phyloP scores from a whole-genome alignment of 1,284 basidiomycete genomes.

The Tilletiopsis washingtonensis region DNA sequence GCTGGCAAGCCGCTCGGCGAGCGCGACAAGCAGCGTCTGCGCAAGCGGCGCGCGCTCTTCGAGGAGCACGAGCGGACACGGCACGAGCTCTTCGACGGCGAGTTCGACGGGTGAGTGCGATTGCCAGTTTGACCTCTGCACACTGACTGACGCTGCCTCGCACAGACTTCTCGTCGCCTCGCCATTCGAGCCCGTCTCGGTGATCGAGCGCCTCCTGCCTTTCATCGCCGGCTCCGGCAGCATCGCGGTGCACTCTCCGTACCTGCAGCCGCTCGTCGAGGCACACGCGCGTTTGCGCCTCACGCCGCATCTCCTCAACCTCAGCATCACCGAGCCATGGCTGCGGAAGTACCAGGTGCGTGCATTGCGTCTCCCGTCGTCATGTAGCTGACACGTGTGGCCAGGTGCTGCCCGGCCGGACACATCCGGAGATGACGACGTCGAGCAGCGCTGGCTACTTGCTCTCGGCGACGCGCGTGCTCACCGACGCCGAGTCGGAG shows the following conservation, averaged over 20 bases:
- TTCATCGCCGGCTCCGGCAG: conserved; percentile 77
- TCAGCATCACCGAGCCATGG: conserved; percentile 80
- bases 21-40: conserved; percentile 12
- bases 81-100: neutral
- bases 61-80: conserved; percentile 15
- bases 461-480: conserved; percentile 48
- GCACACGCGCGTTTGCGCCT: conserved; percentile 65
- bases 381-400: neutral
- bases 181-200: conserved; percentile 76
- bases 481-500: neutral
- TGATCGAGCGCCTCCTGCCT: conserved; percentile 65
- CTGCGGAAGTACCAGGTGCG: conserved; percentile 69
- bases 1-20: neutral
- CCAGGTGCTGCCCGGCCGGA: conserved; percentile 77
- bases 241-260: conserved; percentile 77
- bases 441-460: conserved; percentile 83
- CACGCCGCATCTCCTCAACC: conserved; percentile 64
- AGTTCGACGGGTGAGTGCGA: neutral
- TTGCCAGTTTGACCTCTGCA: neutral
- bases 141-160: conserved; percentile 51
- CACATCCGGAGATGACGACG: conserved; percentile 89
- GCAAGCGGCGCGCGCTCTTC: conserved; percentile 22
- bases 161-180: conserved; percentile 74
- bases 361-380: neutral
- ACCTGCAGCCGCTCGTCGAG: conserved; percentile 63